Percentiles rank a stretch among this genome's conserved stretches.
Conservation (phyloP, 1,284 basidiomycete genomes). For the Tylopilus orsonianus region DNA sequence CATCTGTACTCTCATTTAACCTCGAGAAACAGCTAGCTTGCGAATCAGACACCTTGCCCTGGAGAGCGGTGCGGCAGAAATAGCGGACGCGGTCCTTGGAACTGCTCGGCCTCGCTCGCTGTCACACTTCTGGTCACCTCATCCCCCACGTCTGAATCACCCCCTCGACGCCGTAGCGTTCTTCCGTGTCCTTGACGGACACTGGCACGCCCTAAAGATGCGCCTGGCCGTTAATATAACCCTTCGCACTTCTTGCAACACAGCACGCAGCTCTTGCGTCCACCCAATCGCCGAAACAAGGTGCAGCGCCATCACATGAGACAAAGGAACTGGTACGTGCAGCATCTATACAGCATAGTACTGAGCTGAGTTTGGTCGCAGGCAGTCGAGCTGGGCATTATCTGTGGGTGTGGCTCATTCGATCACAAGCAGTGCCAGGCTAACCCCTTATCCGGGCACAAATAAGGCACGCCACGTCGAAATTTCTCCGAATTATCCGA, state of each 20-base stretch:
- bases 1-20: slow-evolving; percentile 11
- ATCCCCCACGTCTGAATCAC: slow-evolving; percentile 2
- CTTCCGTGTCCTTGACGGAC: slow-evolving; percentile 4
- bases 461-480: slow-evolving; percentile 31
- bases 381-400: slow-evolving; percentile 4
- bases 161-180: not conserved
- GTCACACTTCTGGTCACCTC: slow-evolving; percentile 12
- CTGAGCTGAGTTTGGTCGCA: slow-evolving; percentile 3
- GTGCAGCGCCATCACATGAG: slow-evolving; percentile 1
- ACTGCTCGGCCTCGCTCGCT: not conserved
- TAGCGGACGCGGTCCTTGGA: not conserved
- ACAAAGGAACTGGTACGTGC: slow-evolving; percentile 14
- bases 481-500: slow-evolving; percentile 15
- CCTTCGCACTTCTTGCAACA: slow-evolving; percentile 15
- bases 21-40: slow-evolving; percentile 3
- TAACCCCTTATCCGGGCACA: slow-evolving; percentile 32
- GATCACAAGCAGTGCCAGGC: slow-evolving; percentile 28
- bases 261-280: slow-evolving; percentile 15
- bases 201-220: slow-evolving; percentile 10
- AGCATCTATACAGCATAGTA: not conserved
- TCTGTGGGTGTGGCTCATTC: slow-evolving; percentile 12
- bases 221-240: slow-evolving; percentile 27
- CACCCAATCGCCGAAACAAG: slow-evolving; percentile 28
- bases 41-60: slow-evolving; percentile 1
- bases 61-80: slow-evolving; percentile 5